phyloP scores from a whole-genome alignment of 805 yeast genomes.

The Clavispora fructus region DNA sequence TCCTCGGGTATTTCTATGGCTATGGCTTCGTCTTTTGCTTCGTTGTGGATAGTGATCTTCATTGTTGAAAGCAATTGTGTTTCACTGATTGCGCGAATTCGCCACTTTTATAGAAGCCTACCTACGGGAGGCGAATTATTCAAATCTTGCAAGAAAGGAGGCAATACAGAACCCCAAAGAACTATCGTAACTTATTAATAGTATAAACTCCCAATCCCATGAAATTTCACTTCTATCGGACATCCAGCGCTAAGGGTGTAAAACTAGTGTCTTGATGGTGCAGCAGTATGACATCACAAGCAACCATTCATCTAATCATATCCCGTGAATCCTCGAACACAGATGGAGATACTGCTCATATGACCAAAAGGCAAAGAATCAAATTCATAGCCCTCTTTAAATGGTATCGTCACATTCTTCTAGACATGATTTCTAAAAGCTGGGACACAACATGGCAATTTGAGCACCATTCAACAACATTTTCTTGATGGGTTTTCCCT shows the following conservation, averaged over 20 bases:
- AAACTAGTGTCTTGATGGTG: background rate
- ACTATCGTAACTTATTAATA: background rate
- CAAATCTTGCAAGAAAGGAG: background rate
- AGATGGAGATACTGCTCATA: no score
- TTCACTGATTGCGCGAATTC: background rate
- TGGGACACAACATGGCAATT: constrained; percentile 53
- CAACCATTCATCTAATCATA: background rate
- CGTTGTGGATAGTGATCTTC: constrained; percentile 17
- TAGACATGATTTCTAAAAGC: background rate
- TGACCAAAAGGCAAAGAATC: no score
- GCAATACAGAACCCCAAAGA: background rate
- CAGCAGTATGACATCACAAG: background rate
- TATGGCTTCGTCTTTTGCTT: constrained; percentile 21
- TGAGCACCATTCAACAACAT: constrained; percentile 70
- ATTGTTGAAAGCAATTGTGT: constrained; percentile 1
- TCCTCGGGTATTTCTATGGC: constrained; percentile 61
- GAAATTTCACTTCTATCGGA: background rate
- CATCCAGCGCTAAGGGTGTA: background rate
- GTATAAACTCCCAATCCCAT: background rate
- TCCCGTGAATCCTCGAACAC: background rate
- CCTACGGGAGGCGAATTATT: background rate
- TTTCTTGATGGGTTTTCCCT: constrained; percentile 44
- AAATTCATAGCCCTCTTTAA: no score
- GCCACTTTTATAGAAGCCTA: background rate
- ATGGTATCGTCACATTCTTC: background rate